These are phyloP conservation scores for Diaporthe caulivora DNA, from an alignment of 2,329 filamentous ascomycete species.

Conservation along the genomic window DNA sequence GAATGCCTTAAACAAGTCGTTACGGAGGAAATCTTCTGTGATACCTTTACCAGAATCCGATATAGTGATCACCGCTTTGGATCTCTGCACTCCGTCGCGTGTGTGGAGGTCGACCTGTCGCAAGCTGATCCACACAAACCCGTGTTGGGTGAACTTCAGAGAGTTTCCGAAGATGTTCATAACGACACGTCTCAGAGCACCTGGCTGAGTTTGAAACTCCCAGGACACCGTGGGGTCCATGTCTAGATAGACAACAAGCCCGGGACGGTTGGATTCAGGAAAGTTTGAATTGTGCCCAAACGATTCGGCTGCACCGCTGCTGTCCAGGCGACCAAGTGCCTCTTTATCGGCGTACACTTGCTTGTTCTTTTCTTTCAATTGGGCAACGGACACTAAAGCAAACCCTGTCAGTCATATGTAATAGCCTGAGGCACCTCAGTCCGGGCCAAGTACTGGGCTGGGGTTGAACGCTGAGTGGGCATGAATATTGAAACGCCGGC, in stretches of 20 bases:
- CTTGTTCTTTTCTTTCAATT: conserved; percentile 10
- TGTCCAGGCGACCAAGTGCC: conserved; percentile 21
- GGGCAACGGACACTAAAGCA: conserved; percentile 8
- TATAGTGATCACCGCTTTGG: conserved; percentile 59
- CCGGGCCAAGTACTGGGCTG: neutral
- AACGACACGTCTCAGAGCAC: conserved; percentile 61
- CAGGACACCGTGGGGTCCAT: conserved; percentile 60
- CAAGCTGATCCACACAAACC: conserved; percentile 42
- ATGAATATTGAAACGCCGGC: neutral
- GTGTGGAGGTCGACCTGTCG: conserved; percentile 28
- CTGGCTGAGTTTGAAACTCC: conserved; percentile 65
- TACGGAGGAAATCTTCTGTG: conserved; percentile 69
- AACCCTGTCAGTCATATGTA: neutral
- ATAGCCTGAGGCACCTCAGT: neutral
- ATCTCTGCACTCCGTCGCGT: neutral
- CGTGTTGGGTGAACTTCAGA: conserved; percentile 61
- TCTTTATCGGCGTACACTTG: neutral
- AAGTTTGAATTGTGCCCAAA: neutral
- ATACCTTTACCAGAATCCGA: conserved; percentile 77
- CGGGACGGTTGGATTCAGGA: neutral
- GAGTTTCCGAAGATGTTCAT: conserved; percentile 68
- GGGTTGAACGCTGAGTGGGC: too few species aligned
- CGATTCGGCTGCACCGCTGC: conserved; percentile 3
- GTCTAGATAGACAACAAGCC: conserved; percentile 54
- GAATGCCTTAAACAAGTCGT: conserved; percentile 73